Evolutionary conservation across 176 grass and related monocot genomes (phyloP).

Genomic region (Echinochloa phyllopogon): DNA sequence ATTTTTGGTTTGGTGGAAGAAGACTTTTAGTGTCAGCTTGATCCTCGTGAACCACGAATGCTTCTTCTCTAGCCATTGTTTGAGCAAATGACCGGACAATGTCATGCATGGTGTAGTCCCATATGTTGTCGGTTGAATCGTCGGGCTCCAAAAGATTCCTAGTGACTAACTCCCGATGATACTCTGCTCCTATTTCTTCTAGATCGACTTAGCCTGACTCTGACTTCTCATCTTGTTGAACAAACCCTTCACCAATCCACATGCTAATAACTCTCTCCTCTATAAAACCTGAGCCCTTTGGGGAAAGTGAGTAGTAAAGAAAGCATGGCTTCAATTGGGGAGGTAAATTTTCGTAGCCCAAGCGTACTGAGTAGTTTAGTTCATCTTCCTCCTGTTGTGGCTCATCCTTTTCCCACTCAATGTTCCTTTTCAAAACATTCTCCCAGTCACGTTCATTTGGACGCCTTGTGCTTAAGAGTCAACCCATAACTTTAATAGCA

Average conservation of each 20-base stretch:
- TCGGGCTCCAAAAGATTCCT: conserved; percentile 32
- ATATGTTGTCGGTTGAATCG: no score
- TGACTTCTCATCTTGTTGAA: neutral
- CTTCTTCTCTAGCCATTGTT: conserved; percentile 14
- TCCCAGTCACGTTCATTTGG: no score
- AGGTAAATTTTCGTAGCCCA: conserved; percentile 29
- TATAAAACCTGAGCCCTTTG: neutral
- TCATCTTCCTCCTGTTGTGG: no score
- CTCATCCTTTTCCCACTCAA: no score
- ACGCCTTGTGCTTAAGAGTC: no score
- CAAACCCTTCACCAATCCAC: conserved; percentile 40
- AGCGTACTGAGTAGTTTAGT: no score
- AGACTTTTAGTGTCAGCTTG: neutral
- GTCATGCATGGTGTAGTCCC: conserved; percentile 10
- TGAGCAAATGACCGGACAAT: conserved; percentile 21
- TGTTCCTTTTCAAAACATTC: no score
- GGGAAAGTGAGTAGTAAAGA: conserved; percentile 27
- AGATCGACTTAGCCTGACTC: no score
- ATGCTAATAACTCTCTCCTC: accelerated
- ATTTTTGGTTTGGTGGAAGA: no score
- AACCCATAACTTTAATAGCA: no score
- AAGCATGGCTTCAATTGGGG: conserved; percentile 32
- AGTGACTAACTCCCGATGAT: neutral
- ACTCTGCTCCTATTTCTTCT: neutral
- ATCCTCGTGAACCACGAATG: neutral